These are phyloP conservation scores for Gautieria morchelliformis DNA, from an alignment of 768 basidiomycete genomes.

Conservation along the genomic window DNA sequence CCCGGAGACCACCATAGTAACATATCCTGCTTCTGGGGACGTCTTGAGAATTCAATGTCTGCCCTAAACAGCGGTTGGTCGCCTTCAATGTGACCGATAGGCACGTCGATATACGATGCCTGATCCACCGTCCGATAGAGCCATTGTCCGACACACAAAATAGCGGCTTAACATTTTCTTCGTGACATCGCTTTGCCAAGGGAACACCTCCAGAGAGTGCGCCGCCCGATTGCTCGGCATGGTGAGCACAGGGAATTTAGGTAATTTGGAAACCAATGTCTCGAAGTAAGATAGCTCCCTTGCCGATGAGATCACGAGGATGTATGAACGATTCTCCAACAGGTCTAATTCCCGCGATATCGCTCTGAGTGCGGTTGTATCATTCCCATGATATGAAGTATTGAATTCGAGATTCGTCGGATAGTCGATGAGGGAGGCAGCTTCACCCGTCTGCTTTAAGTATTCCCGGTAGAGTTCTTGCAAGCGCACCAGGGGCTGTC, in stretches of 20 bases:
- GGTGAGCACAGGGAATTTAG: conserved; percentile 79
- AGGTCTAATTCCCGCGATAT: conserved; percentile 80
- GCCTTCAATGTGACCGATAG: conserved; percentile 84
- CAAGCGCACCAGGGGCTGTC: conserved; percentile 75
- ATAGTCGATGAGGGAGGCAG: conserved; percentile 49
- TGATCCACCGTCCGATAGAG: conserved; percentile 69
- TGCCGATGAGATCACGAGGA: conserved; percentile 75
- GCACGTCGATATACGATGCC: conserved; percentile 87
- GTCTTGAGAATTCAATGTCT: conserved; percentile 86
- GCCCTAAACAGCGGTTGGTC: conserved; percentile 84
- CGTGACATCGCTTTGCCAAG: conserved; percentile 80
- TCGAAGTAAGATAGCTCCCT: conserved; percentile 84
- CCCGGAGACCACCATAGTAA: conserved; percentile 95
- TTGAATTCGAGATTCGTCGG: conserved; percentile 29
- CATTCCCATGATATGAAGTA: conserved; percentile 70
- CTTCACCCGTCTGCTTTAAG: conserved; percentile 33
- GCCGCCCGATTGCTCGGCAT: conserved; percentile 71
- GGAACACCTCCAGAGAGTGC: conserved; percentile 74
- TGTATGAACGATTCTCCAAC: conserved; percentile 62
- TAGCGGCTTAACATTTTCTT: conserved; percentile 82
- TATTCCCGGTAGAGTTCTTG: conserved; percentile 62
- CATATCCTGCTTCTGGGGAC: conserved; percentile 78
- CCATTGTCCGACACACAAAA: conserved; percentile 66
- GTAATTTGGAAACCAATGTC: conserved; percentile 52
- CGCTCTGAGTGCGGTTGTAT: conserved; percentile 71